Evolutionary conservation across 768 basidiomycete species (phyloP).

Genomic region (Amanita molliuscula): DNA sequence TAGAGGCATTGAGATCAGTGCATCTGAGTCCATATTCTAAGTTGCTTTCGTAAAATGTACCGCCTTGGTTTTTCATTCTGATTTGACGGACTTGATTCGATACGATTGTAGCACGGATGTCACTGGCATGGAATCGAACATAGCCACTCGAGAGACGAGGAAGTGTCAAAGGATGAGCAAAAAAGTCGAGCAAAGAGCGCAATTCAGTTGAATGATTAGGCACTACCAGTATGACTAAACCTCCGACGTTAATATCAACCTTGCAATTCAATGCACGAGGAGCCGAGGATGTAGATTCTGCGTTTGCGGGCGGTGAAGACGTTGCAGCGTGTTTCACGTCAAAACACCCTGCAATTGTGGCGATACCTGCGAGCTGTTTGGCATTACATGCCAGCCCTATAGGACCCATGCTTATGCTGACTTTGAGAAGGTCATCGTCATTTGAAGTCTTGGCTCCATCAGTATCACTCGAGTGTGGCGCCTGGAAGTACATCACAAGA

Average conservation of each 20-base stretch:
- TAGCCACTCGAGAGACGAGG: conserved; percentile 39
- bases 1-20: conserved; percentile 3
- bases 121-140: conserved; percentile 42
- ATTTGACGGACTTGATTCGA: background rate
- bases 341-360: background rate
- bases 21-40: background rate
- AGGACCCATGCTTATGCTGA: background rate
- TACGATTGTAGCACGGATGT: conserved; percentile 10
- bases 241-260: conserved; percentile 15
- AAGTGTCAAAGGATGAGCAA: conserved; percentile 49
- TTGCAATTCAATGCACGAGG: conserved; percentile 4
- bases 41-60: background rate
- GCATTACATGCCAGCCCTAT: background rate
- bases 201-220: conserved; percentile 18
- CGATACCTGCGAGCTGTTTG: conserved; percentile 4
- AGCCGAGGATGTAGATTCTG: conserved; percentile 7
- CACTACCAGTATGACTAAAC: conserved; percentile 39
- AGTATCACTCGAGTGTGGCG: conserved; percentile 23
- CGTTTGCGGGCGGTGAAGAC: background rate
- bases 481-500: conserved; percentile 43
- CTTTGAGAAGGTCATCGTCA: background rate
- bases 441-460: background rate
- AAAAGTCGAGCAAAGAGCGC: conserved; percentile 27
- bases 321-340: background rate
- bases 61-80: background rate